These are phyloP conservation scores for Coleophoma eucalyptorum DNA, from an alignment of 2,329 filamentous ascomycete genomes.

Conservation along the genomic window DNA sequence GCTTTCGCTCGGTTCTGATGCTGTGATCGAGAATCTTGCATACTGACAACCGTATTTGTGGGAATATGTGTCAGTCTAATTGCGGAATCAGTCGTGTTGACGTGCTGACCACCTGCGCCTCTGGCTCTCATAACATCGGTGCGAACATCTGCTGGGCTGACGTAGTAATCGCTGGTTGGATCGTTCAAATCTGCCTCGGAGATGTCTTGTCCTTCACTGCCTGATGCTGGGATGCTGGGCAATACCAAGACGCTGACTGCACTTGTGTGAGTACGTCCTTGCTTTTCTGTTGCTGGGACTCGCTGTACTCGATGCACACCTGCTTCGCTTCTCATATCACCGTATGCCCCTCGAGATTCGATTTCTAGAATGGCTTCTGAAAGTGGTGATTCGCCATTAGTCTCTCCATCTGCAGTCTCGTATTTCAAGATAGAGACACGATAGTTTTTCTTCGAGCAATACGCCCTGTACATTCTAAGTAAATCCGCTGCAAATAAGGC, in stretches of 20 bases:
- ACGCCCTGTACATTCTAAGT: slow-evolving; percentile 83
- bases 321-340: slow-evolving; percentile 77
- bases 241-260: slow-evolving; percentile 90
- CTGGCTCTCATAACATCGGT: slow-evolving; percentile 87
- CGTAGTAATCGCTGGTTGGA: slow-evolving; percentile 86
- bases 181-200: slow-evolving; percentile 67
- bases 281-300: slow-evolving; percentile 85
- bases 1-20: slow-evolving; percentile 83
- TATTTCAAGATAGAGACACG: slow-evolving; percentile 72
- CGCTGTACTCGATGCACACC: slow-evolving; percentile 95
- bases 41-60: slow-evolving; percentile 80
- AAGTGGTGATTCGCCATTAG: slow-evolving; percentile 63
- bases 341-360: slow-evolving; percentile 73
- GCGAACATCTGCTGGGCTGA: slow-evolving; percentile 78
- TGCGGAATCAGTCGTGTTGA: slow-evolving; percentile 97
- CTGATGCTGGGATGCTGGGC: slow-evolving; percentile 68
- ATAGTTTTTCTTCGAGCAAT: slow-evolving; percentile 68
- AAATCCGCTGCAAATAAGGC: slow-evolving; percentile 85
- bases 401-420: slow-evolving; percentile 66
- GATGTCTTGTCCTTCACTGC: slow-evolving; percentile 41
- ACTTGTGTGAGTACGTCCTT: slow-evolving; percentile 89
- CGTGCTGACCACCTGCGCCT: slow-evolving; percentile 93
- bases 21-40: slow-evolving; percentile 92
- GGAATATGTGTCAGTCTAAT: slow-evolving; percentile 89
- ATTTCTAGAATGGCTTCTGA: slow-evolving; percentile 88